Evolutionary conservation across 148 eudicot genomes (phyloP).

Genomic region (Oxyria digyna): DNA sequence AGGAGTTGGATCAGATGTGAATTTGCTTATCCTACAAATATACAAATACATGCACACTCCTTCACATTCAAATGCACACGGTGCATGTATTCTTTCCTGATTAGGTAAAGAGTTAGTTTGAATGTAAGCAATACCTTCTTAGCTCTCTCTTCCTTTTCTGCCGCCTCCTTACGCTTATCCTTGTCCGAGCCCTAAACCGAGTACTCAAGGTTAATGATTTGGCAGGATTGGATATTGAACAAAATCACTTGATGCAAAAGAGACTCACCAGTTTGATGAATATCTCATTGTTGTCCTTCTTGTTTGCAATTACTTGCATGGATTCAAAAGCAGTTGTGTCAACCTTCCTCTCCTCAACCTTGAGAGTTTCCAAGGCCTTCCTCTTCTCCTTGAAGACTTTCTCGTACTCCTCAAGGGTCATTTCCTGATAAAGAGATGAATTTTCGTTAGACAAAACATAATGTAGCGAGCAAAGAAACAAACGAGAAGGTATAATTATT

Average conservation of each 20-base stretch:
- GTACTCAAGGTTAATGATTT: not conserved
- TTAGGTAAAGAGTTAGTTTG: too few species aligned
- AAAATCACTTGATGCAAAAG: not conserved
- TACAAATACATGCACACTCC: too few species aligned
- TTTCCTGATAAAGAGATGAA: slow-evolving; percentile 27
- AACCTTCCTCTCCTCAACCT: slow-evolving; percentile 69
- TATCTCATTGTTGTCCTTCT: slow-evolving; percentile 46
- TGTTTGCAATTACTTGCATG: slow-evolving; percentile 62
- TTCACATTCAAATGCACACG: too few species aligned
- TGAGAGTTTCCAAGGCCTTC: slow-evolving; percentile 46
- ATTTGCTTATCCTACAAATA: too few species aligned
- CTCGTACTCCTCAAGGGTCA: slow-evolving; percentile 81
- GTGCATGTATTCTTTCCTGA: too few species aligned
- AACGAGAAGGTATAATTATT: not conserved
- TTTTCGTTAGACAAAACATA: not conserved
- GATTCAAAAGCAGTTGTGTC: slow-evolving; percentile 43
- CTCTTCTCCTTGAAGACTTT: slow-evolving; percentile 77
- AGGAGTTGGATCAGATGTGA: too few species aligned
- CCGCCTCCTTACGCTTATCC: slow-evolving; percentile 42
- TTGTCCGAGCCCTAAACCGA: slow-evolving; percentile 43
- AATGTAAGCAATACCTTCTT: slow-evolving; percentile 31
- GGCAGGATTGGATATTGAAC: not conserved
- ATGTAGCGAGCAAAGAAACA: not conserved
- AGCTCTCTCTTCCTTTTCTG: slow-evolving; percentile 47
- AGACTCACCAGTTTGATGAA: slow-evolving; percentile 56